These are phyloP conservation scores for Pseudonectria buxi DNA, from an alignment of 2,329 filamentous ascomycete species.

Conservation along the genomic window DNA sequence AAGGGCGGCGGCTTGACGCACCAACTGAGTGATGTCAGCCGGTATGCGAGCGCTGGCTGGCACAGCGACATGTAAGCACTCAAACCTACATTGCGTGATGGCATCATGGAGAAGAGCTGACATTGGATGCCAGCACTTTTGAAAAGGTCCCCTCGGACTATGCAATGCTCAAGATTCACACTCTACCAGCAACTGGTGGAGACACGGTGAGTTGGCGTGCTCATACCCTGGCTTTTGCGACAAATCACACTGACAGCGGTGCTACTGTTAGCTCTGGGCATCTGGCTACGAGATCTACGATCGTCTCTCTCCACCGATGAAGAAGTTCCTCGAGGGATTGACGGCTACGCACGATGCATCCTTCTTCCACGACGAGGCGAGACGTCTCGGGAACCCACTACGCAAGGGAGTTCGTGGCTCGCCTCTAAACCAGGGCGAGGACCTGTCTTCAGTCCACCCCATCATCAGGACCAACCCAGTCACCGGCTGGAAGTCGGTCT, in stretches of 20 bases:
- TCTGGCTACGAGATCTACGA: conserved; percentile 56
- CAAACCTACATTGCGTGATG: background rate
- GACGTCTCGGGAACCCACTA: conserved; percentile 38
- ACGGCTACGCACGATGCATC: conserved; percentile 41
- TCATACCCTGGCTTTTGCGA: background rate
- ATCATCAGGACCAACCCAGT: conserved; percentile 54
- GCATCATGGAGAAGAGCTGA: conserved; percentile 1
- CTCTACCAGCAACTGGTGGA: conserved; percentile 50
- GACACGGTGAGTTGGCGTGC: conserved; percentile 38
- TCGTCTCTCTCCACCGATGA: conserved; percentile 41
- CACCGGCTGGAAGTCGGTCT: conserved; percentile 51
- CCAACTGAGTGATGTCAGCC: conserved; percentile 42
- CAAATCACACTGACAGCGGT: conserved; percentile 28
- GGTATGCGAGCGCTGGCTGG: conserved; percentile 38
- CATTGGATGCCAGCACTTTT: conserved; percentile 35
- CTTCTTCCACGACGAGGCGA: conserved; percentile 45
- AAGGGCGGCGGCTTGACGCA: conserved; percentile 46
- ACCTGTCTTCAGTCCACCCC: conserved; percentile 45
- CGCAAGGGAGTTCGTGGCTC: conserved; percentile 42
- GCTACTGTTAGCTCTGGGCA: conserved; percentile 46
- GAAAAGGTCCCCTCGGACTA: conserved; percentile 55
- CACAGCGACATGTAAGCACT: conserved; percentile 44
- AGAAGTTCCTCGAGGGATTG: conserved; percentile 39
- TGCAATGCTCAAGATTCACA: conserved; percentile 49
- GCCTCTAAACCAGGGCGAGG: conserved; percentile 49